Evolutionary conservation across 2,329 filamentous ascomycete genomes (phyloP), one percentile per base, ranked within the genome.

Genomic region (Hymenoscyphus albidus): DNA sequence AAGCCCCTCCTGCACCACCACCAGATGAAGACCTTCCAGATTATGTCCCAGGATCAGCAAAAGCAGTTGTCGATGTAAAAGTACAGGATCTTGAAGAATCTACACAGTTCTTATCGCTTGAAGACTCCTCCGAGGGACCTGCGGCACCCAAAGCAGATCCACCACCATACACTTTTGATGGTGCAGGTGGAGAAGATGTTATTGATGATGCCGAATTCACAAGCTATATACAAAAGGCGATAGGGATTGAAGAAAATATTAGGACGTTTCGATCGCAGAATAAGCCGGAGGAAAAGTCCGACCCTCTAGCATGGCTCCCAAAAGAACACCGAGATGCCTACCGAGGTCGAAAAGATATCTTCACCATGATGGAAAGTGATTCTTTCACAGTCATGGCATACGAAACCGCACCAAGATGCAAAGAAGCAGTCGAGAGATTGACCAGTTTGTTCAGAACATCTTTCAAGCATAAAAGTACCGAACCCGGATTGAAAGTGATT

Each of bases 311-410:
- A 39, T 70, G 68, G 68, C 62, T 70, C 18, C 65, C 68, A 16
- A 39, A 39, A 44, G 16, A 57, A 18, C 31, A 63, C 10, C 65
- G 61, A 39, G 31, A 40, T 14, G 31, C 38, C 2, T 69, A 64
- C 55, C 63, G 58, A 48, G 61, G 61, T 39, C 48, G 44, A 9
- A 59, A 60, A 13, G 63, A 67, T 40, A 38, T 69, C 42, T 38
- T 62, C 56, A 38, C 55, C 13, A 65, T 65, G 39, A 57, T 67
- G 42, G 58, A 62, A 18, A 31, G 38, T 6, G 27, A 66, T 18
- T 70, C 68, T 12, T 70, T 70, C 59, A 67, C 65, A 5, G 65
- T 60, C 0, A 70, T 68, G 69, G 66, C 69, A 27, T 66, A 70
- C 51, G 65, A 70, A 16, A 68, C 68, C 12, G 65, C 64, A n/a